These are phyloP conservation scores for Saturnispora quitensis DNA, from an alignment of 805 yeast species.

Conservation along the genomic window DNA sequence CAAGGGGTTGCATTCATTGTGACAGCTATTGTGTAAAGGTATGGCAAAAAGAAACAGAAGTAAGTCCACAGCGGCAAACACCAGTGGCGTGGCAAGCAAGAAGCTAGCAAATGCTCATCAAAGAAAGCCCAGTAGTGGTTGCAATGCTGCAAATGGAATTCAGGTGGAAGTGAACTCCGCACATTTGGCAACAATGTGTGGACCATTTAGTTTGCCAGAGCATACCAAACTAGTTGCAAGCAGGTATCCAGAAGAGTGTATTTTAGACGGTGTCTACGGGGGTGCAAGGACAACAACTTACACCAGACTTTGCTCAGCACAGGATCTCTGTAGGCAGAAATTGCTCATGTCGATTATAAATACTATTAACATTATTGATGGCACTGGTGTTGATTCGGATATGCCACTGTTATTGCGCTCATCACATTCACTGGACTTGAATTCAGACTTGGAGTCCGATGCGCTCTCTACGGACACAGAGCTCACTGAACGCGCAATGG, in stretches of 20 bases:
- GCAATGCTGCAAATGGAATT: background rate
- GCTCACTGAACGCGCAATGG: background rate
- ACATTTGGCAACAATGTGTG: slow-evolving; percentile 18
- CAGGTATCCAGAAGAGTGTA: background rate
- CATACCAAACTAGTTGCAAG: background rate
- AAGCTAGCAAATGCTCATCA: background rate
- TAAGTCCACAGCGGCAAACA: background rate
- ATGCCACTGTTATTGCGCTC: background rate
- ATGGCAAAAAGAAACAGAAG: background rate
- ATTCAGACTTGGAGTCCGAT: background rate
- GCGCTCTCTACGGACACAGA: background rate
- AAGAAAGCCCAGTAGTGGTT: background rate
- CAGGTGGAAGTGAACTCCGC: slow-evolving; percentile 5
- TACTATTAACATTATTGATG: background rate
- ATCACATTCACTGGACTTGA: background rate
- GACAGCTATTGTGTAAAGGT: background rate
- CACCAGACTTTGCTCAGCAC: background rate
- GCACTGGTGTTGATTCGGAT: slow-evolving; percentile 1
- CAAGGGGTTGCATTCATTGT: background rate
- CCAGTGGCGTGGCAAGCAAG: background rate
- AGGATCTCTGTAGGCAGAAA: background rate
- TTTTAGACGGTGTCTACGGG: background rate
- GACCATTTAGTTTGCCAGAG: slow-evolving; percentile 18
- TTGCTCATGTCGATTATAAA: background rate
- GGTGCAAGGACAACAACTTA: background rate